Percentiles rank a stretch among this genome's conserved stretches.
phyloP scores from a whole-genome alignment of 2,329 filamentous ascomycete species.

The Colletotrichum australisinense region DNA sequence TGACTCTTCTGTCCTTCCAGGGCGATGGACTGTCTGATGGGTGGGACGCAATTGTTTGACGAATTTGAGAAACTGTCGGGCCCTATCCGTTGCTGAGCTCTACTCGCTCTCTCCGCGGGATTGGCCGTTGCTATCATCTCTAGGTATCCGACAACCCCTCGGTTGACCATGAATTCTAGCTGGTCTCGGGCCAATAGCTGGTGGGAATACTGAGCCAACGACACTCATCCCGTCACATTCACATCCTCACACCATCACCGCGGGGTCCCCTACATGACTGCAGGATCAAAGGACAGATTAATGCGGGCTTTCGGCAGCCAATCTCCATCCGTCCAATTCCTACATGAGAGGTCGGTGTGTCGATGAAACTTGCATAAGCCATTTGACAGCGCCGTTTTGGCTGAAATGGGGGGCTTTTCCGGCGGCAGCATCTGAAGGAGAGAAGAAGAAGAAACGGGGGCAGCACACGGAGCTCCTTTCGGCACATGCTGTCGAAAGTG shows the following conservation, averaged over 20 bases:
- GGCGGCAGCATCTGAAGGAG: constrained; percentile 16
- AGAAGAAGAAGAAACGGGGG: constrained; percentile 1
- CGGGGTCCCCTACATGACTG: not conserved
- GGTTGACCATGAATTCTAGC: not conserved
- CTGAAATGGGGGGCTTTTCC: constrained; percentile 24
- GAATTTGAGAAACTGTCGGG: constrained; percentile 6
- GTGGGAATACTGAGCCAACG: constrained; percentile 9
- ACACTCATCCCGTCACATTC: constrained; percentile 9
- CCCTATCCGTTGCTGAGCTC: not conserved
- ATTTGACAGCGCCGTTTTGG: constrained; percentile 22
- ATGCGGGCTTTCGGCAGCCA: constrained; percentile 21
- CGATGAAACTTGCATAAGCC: constrained; percentile 32
- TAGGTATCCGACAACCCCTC: not conserved
- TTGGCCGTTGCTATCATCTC: not conserved
- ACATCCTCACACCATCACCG: not conserved
- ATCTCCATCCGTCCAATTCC: constrained; percentile 14
- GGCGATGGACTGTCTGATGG: not conserved
- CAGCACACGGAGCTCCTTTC: constrained; percentile 23
- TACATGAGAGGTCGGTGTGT: not conserved
- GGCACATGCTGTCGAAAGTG: constrained; percentile 10
- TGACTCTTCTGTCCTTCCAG: not conserved
- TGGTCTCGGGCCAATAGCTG: constrained; percentile 7
- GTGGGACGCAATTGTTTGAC: not conserved
- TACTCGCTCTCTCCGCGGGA: not conserved
- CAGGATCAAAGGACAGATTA: constrained; percentile 11